Evolutionary conservation across 352 stramenopile species (phyloP).

Genomic region (Pseudoperonospora humuli): DNA sequence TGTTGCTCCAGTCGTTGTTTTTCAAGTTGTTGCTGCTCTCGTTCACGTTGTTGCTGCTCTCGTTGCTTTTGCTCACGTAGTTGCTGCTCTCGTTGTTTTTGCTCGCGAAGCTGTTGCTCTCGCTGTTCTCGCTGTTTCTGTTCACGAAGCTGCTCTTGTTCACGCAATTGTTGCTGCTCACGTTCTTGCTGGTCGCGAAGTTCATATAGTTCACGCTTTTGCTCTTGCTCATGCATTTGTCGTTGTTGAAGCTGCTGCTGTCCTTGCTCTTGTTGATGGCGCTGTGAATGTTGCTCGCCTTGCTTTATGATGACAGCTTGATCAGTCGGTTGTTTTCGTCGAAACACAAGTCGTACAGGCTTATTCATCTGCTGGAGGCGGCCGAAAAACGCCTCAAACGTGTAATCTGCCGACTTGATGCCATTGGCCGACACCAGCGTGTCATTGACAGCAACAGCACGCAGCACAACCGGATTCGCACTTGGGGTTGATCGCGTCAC

Average conservation of each 20-base stretch:
- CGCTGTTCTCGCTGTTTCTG: slow-evolving; percentile 10
- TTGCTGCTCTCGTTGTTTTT: slow-evolving; percentile 12
- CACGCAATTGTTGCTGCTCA: slow-evolving; percentile 11
- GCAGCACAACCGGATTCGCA: slow-evolving; percentile 60
- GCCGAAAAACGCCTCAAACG: slow-evolving; percentile 78
- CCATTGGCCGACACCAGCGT: slow-evolving; percentile 73
- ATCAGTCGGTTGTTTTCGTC: slow-evolving; percentile 28
- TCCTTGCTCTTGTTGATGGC: slow-evolving; percentile 14
- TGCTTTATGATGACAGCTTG: slow-evolving; percentile 28
- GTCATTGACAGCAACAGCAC: slow-evolving; percentile 66
- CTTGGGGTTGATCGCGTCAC: slow-evolving; percentile 64
- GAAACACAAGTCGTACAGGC: slow-evolving; percentile 69
- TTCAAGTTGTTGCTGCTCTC: slow-evolving; percentile 8
- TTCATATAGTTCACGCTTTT: slow-evolving; percentile 14
- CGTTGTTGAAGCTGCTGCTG: slow-evolving; percentile 22
- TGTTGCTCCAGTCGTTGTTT: slow-evolving; percentile 8
- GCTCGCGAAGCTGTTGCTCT: slow-evolving; percentile 13
- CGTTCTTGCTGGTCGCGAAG: slow-evolving; percentile 14
- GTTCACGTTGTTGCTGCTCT: slow-evolving; percentile 12
- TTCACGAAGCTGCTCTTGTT: slow-evolving; percentile 7
- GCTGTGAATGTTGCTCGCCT: slow-evolving; percentile 23
- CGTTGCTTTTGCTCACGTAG: slow-evolving; percentile 7
- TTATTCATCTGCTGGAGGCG: slow-evolving; percentile 82
- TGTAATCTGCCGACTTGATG: slow-evolving; percentile 56
- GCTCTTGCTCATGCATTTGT: slow-evolving; percentile 18